Base-by-base conservation (phyloP, 495 filamentous ascomycete species). In the Penicillium soppii region DNA sequence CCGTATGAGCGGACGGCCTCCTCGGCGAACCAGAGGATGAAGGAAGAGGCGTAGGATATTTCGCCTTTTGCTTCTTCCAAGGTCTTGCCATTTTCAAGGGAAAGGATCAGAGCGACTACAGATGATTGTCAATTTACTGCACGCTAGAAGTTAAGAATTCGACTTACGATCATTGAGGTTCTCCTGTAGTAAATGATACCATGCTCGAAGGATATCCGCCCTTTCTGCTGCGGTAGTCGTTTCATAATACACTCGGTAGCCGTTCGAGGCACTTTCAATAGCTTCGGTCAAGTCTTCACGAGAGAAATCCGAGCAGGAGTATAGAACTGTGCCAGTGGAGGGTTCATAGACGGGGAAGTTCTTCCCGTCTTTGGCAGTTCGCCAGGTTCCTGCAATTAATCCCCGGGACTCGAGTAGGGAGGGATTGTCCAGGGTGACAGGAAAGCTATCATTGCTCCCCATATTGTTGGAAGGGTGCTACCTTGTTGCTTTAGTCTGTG, bases 41-140 rank as follows among this genome's bases (percentile, higher is more conserved):
- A 88, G 45, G 61, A 69, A 7, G 83, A 80, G 0, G 84, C 82
- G 56, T 85, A 87, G 15, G 62, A 55, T n/a, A 84, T 76, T 63
- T 87, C 83, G 2, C 73, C 77, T 45, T 74, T 78, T 4, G 85
- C 78, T 57, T 89, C 85, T 5, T 75, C 67, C n/a, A 77, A 53
- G 1, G 85, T 78, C 56, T 89, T 89, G 12, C 85, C 84, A 54
- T 86, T 86, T 54, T 88, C 84, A n/a, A n/a, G n/a, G n/a, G n/a
- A n/a, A n/a, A n/a, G n/a, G n/a, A n/a, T n/a, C n/a, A n/a, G n/a
- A n/a, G n/a, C n/a, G n/a, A n/a, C n/a, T n/a, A n/a, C n/a, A n/a
- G n/a, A n/a, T n/a, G n/a, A n/a, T n/a, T n/a, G n/a, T n/a, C n/a
- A n/a, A n/a, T n/a, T n/a, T n/a, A n/a, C n/a, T n/a, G n/a, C n/a